Percentiles rank a stretch among this genome's conserved stretches.
These are phyloP conservation scores for Prunus yedoensis DNA, from an alignment of 331 rosid genomes.

Conservation along the genomic window DNA sequence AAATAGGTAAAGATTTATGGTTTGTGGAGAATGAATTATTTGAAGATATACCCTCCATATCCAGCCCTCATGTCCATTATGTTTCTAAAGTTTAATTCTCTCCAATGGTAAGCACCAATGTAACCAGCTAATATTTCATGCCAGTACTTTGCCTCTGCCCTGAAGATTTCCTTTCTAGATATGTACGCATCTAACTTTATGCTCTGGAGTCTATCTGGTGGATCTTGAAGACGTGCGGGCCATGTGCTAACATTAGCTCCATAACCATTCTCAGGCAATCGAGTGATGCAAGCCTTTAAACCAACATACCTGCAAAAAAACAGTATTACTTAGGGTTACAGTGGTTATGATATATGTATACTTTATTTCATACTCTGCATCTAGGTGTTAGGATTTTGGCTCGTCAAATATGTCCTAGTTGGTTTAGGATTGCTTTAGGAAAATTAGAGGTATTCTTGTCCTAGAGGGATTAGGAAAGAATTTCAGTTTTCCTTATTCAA, in stretches of 20 bases:
- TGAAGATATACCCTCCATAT: slow-evolving; percentile 75
- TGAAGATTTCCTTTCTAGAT: slow-evolving; percentile 73
- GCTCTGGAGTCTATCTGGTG: slow-evolving; percentile 82
- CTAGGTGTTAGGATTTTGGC: too few species aligned
- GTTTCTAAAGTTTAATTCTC: slow-evolving; percentile 56
- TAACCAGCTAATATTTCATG: slow-evolving; percentile 66
- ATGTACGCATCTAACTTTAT: slow-evolving; percentile 68
- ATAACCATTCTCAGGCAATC: slow-evolving; percentile 56
- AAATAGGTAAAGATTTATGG: not conserved
- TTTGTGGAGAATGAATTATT: not conserved
- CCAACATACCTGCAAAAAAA: slow-evolving; percentile 55
- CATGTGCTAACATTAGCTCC: slow-evolving; percentile 67
- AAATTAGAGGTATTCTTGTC: too few species aligned
- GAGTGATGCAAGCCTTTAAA: slow-evolving; percentile 70
- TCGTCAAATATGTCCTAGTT: too few species aligned
- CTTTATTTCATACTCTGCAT: not conserved
- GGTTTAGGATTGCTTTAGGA: too few species aligned
- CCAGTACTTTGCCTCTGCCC: slow-evolving; percentile 88
- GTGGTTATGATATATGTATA: not conserved
- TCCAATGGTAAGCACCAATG: slow-evolving; percentile 64
- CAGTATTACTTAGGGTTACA: not conserved
- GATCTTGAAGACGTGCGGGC: slow-evolving; percentile 74
- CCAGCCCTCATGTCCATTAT: slow-evolving; percentile 90
- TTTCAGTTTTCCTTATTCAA: too few species aligned
- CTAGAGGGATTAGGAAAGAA: too few species aligned